A percentile compares a stretch with the other conserved stretches of the same genome.
phyloP scores from a whole-genome alignment of 208 protist species.

The Borovskyia barvae region DNA sequence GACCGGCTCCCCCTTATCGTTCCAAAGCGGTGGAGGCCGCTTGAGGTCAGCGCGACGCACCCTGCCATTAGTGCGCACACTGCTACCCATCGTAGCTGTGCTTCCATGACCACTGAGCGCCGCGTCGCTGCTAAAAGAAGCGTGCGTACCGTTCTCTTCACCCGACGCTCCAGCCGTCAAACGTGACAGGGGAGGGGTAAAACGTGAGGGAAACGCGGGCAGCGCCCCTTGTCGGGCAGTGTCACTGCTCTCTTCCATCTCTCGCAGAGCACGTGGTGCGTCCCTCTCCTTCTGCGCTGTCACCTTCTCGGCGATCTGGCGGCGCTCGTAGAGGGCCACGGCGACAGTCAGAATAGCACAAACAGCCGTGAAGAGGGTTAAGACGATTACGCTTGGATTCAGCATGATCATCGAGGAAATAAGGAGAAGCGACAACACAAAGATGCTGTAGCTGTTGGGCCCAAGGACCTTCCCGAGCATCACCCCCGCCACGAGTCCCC shows the following conservation, averaged over 20 bases:
- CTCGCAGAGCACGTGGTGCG: too few relatives aligned
- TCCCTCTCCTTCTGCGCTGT: conserved; percentile 17
- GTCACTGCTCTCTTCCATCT: too few relatives aligned
- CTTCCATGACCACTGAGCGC: conserved; percentile 5
- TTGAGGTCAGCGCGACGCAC: conserved; percentile 22
- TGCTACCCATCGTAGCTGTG: conserved; percentile 3
- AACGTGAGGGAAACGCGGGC: too few relatives aligned
- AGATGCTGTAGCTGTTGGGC: conserved; percentile 32
- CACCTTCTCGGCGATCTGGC: conserved; percentile 17
- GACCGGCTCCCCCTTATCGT: neutral
- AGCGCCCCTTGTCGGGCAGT: too few relatives aligned
- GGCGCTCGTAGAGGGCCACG: conserved; percentile 25
- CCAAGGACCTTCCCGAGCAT: conserved; percentile 41
- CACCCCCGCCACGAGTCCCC: conserved; percentile 26
- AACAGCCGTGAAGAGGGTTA: conserved; percentile 10
- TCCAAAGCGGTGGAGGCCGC: conserved; percentile 23
- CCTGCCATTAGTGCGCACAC: conserved; percentile 9
- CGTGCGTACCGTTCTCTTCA: too few relatives aligned
- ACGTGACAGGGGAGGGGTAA: too few relatives aligned
- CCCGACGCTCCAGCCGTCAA: too few relatives aligned
- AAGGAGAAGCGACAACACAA: conserved; percentile 36
- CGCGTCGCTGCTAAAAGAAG: neutral
- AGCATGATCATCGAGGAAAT: conserved; percentile 39
- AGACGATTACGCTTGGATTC: conserved; percentile 21
- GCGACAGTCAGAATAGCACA: conserved; percentile 11